These are phyloP conservation scores for Rhododendron molle DNA, from an alignment of 148 eudicot genomes.

Conservation along the genomic window DNA sequence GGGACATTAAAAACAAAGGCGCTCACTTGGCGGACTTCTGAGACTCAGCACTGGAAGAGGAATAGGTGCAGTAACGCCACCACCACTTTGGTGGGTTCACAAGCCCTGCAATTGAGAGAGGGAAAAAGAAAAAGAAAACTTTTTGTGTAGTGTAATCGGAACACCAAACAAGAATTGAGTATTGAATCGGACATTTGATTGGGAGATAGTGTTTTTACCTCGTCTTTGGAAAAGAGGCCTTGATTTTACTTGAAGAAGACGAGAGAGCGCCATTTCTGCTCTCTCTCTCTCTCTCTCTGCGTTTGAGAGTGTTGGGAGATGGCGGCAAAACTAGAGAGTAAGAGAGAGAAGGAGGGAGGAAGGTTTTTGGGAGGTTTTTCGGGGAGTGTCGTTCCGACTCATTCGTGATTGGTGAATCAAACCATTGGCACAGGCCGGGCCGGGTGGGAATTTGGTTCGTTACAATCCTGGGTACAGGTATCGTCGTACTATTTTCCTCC, in stretches of 20 bases:
- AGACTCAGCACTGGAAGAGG: not conserved
- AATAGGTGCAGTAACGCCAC: not conserved
- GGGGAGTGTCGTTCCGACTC: not conserved
- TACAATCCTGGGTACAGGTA: too few relatives aligned
- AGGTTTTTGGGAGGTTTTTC: slow-evolving; percentile 6
- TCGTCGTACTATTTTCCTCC: too few relatives aligned
- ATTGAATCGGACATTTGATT: not conserved
- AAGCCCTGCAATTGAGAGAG: slow-evolving; percentile 9
- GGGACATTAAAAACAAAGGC: not conserved
- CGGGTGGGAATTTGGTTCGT: too few relatives aligned
- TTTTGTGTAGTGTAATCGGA: not conserved
- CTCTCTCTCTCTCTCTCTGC: not conserved
- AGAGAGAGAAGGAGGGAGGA: not conserved
- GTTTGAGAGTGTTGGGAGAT: not conserved
- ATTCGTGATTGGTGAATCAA: too few relatives aligned
- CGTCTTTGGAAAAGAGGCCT: not conserved
- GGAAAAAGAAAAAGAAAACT: not conserved
- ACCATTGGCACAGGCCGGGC: too few relatives aligned
- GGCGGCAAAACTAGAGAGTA: not conserved
- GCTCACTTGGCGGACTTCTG: not conserved
- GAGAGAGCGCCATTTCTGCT: slow-evolving; percentile 21
- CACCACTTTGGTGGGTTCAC: not conserved
- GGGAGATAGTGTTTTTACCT: slow-evolving; percentile 11
- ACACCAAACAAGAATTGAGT: not conserved
- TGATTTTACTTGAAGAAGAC: slow-evolving; percentile 12